phyloP scores from a whole-genome alignment of 495 filamentous ascomycete species.

The Annulohypoxylon moriforme region DNA sequence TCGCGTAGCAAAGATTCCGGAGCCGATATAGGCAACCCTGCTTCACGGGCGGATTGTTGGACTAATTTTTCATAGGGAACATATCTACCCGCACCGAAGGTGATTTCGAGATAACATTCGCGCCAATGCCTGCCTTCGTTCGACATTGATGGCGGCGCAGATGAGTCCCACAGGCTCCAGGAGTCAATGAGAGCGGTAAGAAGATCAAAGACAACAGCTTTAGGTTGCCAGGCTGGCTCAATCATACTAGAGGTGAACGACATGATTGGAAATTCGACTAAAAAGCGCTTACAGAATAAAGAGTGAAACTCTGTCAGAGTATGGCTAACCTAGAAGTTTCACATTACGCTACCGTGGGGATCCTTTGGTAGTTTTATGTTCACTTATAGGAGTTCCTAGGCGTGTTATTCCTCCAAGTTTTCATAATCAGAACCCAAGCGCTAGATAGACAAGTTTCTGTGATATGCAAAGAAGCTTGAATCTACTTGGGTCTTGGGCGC shows the following conservation, averaged over 20 bases:
- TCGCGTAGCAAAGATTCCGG: conserved; percentile 36
- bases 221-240: conserved; percentile 36
- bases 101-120: conserved; percentile 46
- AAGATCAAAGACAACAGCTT: conserved; percentile 52
- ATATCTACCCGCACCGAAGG: conserved; percentile 46
- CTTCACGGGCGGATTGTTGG: conserved; percentile 41
- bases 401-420: too few species aligned
- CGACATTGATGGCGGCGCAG: conserved; percentile 34
- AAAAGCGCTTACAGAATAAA: too few species aligned
- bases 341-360: too few species aligned
- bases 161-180: conserved; percentile 48
- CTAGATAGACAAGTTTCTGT: too few species aligned
- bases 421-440: too few species aligned
- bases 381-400: too few species aligned
- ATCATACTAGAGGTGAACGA: neutral
- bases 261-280: conserved; percentile 2
- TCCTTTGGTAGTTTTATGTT: too few species aligned
- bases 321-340: too few species aligned
- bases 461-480: too few species aligned
- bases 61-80: conserved; percentile 50
- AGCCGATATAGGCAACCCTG: conserved; percentile 42
- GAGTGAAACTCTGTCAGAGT: too few species aligned
- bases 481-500: too few species aligned
- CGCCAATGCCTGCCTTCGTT: conserved; percentile 42
- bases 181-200: conserved; percentile 53